Base-by-base conservation (phyloP, 345 rosid species). In the Lepidium didymum region DNA sequence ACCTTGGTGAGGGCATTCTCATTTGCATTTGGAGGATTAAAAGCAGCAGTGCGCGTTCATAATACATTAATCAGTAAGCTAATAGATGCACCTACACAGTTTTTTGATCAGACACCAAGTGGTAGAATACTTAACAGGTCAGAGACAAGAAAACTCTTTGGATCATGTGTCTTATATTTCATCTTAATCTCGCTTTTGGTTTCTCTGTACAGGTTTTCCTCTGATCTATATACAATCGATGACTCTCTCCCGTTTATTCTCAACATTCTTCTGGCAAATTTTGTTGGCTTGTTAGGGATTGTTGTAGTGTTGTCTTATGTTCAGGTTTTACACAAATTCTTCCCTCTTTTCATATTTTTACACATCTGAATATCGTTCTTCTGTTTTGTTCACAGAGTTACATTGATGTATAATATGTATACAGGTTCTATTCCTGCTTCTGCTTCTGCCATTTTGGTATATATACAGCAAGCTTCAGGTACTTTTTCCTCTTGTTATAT, bases 41-140 rank as follows among this genome's bases (percentile, higher is more conserved):
- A 67, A 69, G 97, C 92, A 63, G 98, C 98, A 46, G 80, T 83
- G 52, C 66, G 67, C 54, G 90, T 90, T 79, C 98, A 92, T 58
- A 67, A 71, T 68, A 80, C 72, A 27, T 84, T 92, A 53, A 83
- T 90, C 46, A 72, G 77, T 67, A 88, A 79, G 84, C 82, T 93
- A 71, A 69, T 93, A 15, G 82, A 85, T 79, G 90, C 97, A 58
- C 97, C 98, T 23, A 78, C 82, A 69, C 79, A 50, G 69, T 93
- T 93, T 82, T 93, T 93, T 83, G 88, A 90, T 77, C 94, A 87
- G 80, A 93, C 98, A 61, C 98, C 98, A n/a, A 67, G 81, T 74
- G 97, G 97, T 77, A 84, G 98, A 69, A 90, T 93, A 79, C 96
- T 93, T 42, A 93, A 93, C 84, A 87, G 94, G 98, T 93, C 69